Percentiles rank a stretch among this genome's conserved stretches.
Evolutionary conservation across 2,329 filamentous ascomycete genomes (phyloP).

Genomic region (Clarireedia paspali): DNA sequence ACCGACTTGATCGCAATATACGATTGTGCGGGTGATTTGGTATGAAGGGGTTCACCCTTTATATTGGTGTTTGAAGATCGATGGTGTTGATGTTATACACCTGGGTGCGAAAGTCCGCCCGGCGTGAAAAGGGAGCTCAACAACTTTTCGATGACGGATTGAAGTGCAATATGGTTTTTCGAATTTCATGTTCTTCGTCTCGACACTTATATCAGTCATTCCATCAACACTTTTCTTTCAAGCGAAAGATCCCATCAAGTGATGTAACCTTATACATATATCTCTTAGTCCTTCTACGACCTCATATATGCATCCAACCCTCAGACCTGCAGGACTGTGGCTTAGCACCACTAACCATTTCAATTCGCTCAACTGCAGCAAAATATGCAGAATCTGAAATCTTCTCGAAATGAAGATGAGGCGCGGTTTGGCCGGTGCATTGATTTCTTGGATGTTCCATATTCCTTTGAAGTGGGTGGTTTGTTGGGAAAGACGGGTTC

Average conservation of each 20-base stretch:
- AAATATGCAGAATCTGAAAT: not conserved
- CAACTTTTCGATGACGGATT: no score
- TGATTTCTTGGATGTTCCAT: no score
- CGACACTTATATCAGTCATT: no score
- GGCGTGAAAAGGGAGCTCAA: not conserved
- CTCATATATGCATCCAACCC: not conserved
- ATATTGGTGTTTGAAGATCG: constrained; percentile 1
- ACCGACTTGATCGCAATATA: no score
- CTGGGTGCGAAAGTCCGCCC: no score
- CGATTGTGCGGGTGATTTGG: no score
- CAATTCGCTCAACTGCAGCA: not conserved
- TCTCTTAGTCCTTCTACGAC: no score
- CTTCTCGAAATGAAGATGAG: not conserved
- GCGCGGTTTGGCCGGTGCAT: not conserved
- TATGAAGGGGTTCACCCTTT: not conserved
- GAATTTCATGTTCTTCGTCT: not conserved
- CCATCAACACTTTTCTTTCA: no score
- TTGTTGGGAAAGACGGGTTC: no score
- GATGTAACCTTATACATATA: no score
- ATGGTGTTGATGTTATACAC: not conserved
- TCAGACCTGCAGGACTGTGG: not conserved
- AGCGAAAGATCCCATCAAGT: no score
- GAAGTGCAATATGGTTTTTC: not conserved
- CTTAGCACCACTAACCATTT: not conserved
- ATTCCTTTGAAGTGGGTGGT: no score